Base-by-base conservation (phyloP, 176 grass and related monocot species). In the Triticum turgidum region DNA sequence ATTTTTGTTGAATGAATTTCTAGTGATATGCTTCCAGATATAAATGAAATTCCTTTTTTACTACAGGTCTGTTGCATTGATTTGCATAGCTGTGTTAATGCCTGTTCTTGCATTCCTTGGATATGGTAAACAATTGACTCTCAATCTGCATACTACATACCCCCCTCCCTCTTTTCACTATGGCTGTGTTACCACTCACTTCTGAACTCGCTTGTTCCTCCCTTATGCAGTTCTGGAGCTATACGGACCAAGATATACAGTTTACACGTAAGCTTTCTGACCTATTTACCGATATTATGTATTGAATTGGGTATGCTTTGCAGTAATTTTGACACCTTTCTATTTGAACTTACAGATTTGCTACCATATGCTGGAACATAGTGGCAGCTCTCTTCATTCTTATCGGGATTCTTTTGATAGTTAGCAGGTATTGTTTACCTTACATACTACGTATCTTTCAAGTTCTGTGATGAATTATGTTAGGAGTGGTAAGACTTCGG, bases 351-450 rank as follows among this genome's bases (percentile, higher is more conserved):
- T 71, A 77, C 94, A 98, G 96, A 91, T 94, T 96, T 83, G 77
- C 92, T 61, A 86, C 88, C 44, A 83, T 89, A 86, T 95, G 90
- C 41, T 96, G 94, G 87, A 89, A 83, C 73, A 65, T 94, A 61
- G 97, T 96, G 86, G 82, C 85, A 0, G 83, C 85, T 61, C 91
- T 95, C 59, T 98, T 98, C 44, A 69, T 98, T 79, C 90, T 98
- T 86, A 84, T 87, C 10, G 97, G 97, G 65, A 71, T 91, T 78
- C 92, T 96, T 80, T 35, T 91, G 45, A 91, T 98, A 73, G 85
- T 94, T 21, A 84, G 86, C 77, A 98, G 92, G 96, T 98, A 91
- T 73, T 81, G 47, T 68, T 83, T 80, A 47, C 32, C 7, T 81
- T 71, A 20, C 25, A 3, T 18, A 47, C 47, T 37, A 30, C 29